phyloP scores from a whole-genome alignment of 2,329 filamentous ascomycete species.

The Parascedosporium putredinis region DNA sequence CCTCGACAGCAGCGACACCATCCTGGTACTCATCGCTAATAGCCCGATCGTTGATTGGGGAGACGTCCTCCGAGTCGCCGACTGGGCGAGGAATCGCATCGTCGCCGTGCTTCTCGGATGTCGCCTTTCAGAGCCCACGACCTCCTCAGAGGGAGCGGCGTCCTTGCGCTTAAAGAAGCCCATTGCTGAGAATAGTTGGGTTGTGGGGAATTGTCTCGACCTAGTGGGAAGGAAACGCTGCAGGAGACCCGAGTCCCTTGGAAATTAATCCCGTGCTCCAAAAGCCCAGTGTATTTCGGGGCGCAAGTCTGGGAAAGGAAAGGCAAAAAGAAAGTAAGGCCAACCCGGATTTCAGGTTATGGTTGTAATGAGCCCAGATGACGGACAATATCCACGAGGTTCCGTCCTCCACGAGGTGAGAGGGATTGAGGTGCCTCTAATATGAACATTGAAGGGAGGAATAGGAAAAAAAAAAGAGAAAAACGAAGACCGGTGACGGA shows the following conservation, averaged over 20 bases:
- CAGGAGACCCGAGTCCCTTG: too few relatives aligned
- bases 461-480: too few relatives aligned
- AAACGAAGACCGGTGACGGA: too few relatives aligned
- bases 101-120: not conserved
- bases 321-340: too few relatives aligned
- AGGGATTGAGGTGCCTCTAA: not conserved
- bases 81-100: not conserved
- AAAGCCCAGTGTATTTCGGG: too few relatives aligned
- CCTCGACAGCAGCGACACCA: constrained; percentile 29
- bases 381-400: too few relatives aligned
- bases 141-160: not conserved
- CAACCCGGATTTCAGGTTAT: too few relatives aligned
- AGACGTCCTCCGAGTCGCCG: not conserved
- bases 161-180: not conserved
- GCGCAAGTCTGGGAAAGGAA: too few relatives aligned
- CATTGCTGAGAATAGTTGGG: not conserved
- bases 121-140: not conserved
- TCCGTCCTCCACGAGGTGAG: too few relatives aligned
- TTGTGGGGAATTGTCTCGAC: not conserved
- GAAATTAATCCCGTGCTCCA: too few relatives aligned
- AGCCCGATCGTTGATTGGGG: not conserved
- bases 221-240: not conserved
- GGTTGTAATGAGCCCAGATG: too few relatives aligned
- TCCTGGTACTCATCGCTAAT: constrained; percentile 17
- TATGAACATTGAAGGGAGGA: too few relatives aligned